phyloP scores from a whole-genome alignment of 2,329 filamentous ascomycete species.

The Graphiopsis chlorocephala region DNA sequence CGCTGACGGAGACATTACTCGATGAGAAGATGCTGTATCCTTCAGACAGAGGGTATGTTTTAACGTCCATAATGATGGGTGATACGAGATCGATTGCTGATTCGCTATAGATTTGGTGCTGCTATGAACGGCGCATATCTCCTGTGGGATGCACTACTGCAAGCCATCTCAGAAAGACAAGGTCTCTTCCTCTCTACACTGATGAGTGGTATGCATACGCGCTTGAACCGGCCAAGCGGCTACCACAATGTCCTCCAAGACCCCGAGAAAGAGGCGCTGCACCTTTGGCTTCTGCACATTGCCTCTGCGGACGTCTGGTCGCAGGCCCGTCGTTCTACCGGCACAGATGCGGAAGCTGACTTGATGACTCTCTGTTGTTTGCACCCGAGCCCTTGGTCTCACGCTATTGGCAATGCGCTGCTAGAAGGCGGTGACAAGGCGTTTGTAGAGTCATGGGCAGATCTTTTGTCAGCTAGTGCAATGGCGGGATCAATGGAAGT shows the following conservation, averaged over 20 bases:
- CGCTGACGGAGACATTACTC: constrained; percentile 32
- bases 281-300: constrained; percentile 51
- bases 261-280: constrained; percentile 42
- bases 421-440: constrained; percentile 27
- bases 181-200: constrained; percentile 39
- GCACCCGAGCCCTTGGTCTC: constrained; percentile 38
- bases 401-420: constrained; percentile 35
- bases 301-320: constrained; percentile 26
- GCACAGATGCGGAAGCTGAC: constrained; percentile 16
- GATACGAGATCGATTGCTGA: background rate
- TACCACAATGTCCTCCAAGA: constrained; percentile 24
- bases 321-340: background rate
- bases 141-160: constrained; percentile 44
- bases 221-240: constrained; percentile 31
- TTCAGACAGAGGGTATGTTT: constrained; percentile 31
- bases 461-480: constrained; percentile 35
- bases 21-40: constrained; percentile 39
- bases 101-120: constrained; percentile 27
- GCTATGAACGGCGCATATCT: constrained; percentile 44
- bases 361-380: constrained; percentile 36
- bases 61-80: background rate
- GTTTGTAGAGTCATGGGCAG: constrained; percentile 29
- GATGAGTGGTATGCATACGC: constrained; percentile 38
- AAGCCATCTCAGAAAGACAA: constrained; percentile 35
- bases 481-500: constrained; percentile 14